These are phyloP conservation scores for Urochloa ruziziensis DNA, from an alignment of 176 grass and related monocot species.

Conservation along the genomic window DNA sequence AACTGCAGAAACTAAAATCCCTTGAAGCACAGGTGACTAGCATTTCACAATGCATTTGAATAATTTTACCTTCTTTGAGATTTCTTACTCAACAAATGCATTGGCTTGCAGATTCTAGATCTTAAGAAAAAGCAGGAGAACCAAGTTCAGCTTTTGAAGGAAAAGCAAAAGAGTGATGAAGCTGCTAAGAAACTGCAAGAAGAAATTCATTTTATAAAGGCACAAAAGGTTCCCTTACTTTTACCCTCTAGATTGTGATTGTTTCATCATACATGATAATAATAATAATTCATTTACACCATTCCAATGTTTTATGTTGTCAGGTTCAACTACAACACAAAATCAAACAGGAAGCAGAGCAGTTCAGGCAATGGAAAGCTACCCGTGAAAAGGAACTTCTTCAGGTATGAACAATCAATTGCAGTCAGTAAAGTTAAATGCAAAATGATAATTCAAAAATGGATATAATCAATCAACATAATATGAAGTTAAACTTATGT, in stretches of 20 bases:
- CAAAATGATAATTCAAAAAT: background rate
- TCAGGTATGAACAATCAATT: constrained; percentile 48
- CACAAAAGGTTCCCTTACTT: constrained; percentile 71
- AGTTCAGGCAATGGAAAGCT: constrained; percentile 95
- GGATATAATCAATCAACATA: constrained; percentile 17
- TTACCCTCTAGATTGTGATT: constrained; percentile 2
- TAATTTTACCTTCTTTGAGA: background rate
- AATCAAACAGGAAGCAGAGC: constrained; percentile 99
- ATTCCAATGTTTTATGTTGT: constrained; percentile 20
- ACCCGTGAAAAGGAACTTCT: constrained; percentile 96
- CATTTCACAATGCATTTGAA: constrained; percentile 16
- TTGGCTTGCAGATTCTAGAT: constrained; percentile 69
- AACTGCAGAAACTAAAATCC: constrained; percentile 88
- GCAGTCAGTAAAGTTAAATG: background rate
- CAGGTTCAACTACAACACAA: constrained; percentile 97
- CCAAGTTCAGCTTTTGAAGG: constrained; percentile 92
- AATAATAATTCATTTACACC: constrained; percentile 2
- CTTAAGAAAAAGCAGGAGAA: constrained; percentile 99
- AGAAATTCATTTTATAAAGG: constrained; percentile 95
- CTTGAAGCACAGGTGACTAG: constrained; percentile 86
- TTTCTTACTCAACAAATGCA: constrained; percentile 19
- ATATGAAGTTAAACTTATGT: background rate
- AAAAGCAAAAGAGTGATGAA: constrained; percentile 99
- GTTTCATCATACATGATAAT: background rate
- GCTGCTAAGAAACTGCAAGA: constrained; percentile 97